Evolutionary conservation across 306 rosid genomes (phyloP), one percentile per base, ranked within the genome.

Genomic region (Quercus agrifolia): DNA sequence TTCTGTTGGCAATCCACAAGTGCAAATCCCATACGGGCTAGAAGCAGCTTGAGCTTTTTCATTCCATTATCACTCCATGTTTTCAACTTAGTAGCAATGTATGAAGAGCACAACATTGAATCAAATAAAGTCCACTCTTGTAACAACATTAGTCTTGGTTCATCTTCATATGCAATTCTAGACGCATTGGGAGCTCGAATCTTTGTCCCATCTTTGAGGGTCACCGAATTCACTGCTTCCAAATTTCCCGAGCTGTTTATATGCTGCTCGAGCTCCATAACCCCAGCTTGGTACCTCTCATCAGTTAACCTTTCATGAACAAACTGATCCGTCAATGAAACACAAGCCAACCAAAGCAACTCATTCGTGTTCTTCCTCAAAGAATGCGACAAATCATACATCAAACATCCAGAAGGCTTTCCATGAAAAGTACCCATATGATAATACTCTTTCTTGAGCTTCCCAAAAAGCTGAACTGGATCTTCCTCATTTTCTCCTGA

Each of bases 41-140:
- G 86, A 56, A 95, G 85, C 74, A 93, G 97, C 87, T 89, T 90
- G 74, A 93, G 89, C 85, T 89, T 95, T 85, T 95, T 93, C 89
- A 90, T 78, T 62, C 99, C 99, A 31, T 95, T 95, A 75, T 95
- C 99, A 68, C 93, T 95, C 99, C 99, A 95, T 1, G 98, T 95
- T 87, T 95, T 95, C 89, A 95, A 63, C 74, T 93, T 95, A 0
- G 99, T 89, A 0, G 99, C 98, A 71, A 88, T 86, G 62, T 95
- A 95, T 0, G 98, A 90, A 44, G 97, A 93, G 69, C 97, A 95
- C 68, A 91, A 70, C 99, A 95, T 95, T 2, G 99, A 95, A 81
- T 95, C 99, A 1, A 91, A 95, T 3, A 95, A 82, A 78, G 84
- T 95, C 99, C 99, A 95, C 80, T 95, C 99, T 73, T 90, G 95